Conservation (phyloP, 2,329 filamentous ascomycete genomes). For the Domatiomyces globalis region DNA sequence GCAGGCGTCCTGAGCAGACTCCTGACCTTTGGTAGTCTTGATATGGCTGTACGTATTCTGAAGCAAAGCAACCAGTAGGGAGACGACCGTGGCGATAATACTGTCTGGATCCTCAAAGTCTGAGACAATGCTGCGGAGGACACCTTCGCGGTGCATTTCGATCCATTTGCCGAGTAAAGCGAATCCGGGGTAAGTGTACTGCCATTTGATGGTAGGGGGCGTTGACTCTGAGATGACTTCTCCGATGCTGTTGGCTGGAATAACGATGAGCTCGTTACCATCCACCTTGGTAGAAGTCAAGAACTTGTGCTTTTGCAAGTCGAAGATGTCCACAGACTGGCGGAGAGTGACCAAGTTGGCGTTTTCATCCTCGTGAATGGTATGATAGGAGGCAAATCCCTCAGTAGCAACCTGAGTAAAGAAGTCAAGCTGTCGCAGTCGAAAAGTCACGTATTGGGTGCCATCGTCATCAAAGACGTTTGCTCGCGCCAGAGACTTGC, state of each 20-base stretch:
- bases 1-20: conserved; percentile 22
- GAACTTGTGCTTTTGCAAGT: conserved; percentile 19
- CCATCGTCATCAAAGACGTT: conserved; percentile 34
- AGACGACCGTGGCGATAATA: conserved; percentile 58
- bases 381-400: conserved; percentile 58
- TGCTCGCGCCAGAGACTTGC: conserved; percentile 46
- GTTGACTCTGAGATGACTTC: conserved; percentile 63
- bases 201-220: conserved; percentile 62
- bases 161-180: conserved; percentile 61
- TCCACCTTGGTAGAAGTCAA: conserved; percentile 17
- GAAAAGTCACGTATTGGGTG: conserved; percentile 41
- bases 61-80: conserved; percentile 58
- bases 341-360: conserved; percentile 60
- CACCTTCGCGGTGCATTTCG: conserved; percentile 34
- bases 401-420: conserved; percentile 66
- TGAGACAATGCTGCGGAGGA: conserved; percentile 33
- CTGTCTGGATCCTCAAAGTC: conserved; percentile 42
- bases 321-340: conserved; percentile 39
- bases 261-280: conserved; percentile 8
- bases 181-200: conserved; percentile 60
- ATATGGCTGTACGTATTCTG: conserved; percentile 22
- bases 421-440: conserved; percentile 54
- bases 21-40: conserved; percentile 14
- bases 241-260: conserved; percentile 25
- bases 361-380: conserved; percentile 74